A percentile compares a stretch with the other conserved stretches of the same genome.
Conservation (phyloP, 345 rosid genomes). For the Odontarrhena argentea region DNA sequence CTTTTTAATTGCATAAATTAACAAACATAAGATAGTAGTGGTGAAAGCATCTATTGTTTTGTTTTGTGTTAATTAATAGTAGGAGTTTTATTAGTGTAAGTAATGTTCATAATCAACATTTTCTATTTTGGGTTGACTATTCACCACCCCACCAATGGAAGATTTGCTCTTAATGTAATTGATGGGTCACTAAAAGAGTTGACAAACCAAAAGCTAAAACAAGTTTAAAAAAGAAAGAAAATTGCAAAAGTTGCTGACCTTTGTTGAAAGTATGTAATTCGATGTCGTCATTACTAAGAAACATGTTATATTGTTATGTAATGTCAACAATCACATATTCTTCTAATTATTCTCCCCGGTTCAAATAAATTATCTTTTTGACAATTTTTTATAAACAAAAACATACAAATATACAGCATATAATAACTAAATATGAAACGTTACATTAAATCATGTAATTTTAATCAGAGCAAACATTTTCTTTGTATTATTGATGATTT, state of each 20-base stretch:
- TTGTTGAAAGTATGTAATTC: constrained; percentile 28
- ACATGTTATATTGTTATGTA: constrained; percentile 11
- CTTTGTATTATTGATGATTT: background rate
- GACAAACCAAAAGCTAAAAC: constrained; percentile 34
- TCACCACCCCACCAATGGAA: constrained; percentile 19
- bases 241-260: constrained; percentile 38
- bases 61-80: constrained; percentile 18
- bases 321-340: constrained; percentile 15
- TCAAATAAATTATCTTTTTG: background rate
- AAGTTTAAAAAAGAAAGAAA: background rate
- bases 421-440: background rate
- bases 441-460: background rate
- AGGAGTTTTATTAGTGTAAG: background rate
- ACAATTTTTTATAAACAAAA: no score
- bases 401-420: no score
- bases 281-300: constrained; percentile 26
- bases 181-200: constrained; percentile 36
- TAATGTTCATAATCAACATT: background rate
- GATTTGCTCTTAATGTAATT: constrained; percentile 13
- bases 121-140: constrained; percentile 31
- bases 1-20: constrained; percentile 12
- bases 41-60: constrained; percentile 29
- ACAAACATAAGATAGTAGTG: constrained; percentile 23
- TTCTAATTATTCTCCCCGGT: no score
- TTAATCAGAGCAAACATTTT: no score